Conservation (phyloP, 495 filamentous ascomycete genomes). For the Rhypophila decipiens region DNA sequence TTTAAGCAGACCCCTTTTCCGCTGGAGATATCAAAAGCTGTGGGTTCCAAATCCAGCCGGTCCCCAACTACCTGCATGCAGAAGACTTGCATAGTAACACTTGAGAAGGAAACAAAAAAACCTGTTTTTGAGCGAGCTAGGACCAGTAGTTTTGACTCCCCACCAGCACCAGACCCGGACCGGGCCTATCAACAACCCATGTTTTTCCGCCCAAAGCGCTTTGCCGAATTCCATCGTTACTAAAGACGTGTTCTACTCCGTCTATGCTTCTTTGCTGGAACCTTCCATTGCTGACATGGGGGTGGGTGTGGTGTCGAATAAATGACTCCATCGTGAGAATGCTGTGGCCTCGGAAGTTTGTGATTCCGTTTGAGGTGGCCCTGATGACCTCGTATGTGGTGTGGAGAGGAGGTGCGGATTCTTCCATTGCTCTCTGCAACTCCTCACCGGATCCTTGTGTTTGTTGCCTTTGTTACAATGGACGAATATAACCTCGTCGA, state of each 20-base stretch:
- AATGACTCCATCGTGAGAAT: too few relatives aligned
- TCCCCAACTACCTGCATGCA: slow-evolving; percentile 29
- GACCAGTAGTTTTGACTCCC: slow-evolving; percentile 11
- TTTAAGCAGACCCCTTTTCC: too few relatives aligned
- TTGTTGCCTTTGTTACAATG: too few relatives aligned
- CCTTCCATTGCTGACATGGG: slow-evolving; percentile 11
- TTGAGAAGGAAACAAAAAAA: slow-evolving; percentile 25
- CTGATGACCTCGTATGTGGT: too few relatives aligned
- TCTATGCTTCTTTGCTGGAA: slow-evolving; percentile 10
- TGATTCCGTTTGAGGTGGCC: too few relatives aligned
- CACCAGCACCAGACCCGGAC: slow-evolving; percentile 12
- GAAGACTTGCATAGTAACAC: slow-evolving; percentile 26
- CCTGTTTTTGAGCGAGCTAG: slow-evolving; percentile 21
- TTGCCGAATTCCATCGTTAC: slow-evolving; percentile 16
- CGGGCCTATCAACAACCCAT: slow-evolving; percentile 17
- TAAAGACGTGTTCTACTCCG: not conserved
- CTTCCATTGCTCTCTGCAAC: too few relatives aligned
- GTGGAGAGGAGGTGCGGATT: too few relatives aligned
- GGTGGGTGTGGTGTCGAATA: not conserved
- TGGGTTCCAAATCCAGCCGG: slow-evolving; percentile 17
- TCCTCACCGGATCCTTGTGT: too few relatives aligned
- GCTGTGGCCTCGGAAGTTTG: too few relatives aligned
- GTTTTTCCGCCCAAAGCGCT: slow-evolving; percentile 1
- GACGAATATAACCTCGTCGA: too few relatives aligned
- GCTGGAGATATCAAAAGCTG: too few relatives aligned